Conservation (phyloP, 2,329 filamentous ascomycete genomes). For the Calonectria naviculata region DNA sequence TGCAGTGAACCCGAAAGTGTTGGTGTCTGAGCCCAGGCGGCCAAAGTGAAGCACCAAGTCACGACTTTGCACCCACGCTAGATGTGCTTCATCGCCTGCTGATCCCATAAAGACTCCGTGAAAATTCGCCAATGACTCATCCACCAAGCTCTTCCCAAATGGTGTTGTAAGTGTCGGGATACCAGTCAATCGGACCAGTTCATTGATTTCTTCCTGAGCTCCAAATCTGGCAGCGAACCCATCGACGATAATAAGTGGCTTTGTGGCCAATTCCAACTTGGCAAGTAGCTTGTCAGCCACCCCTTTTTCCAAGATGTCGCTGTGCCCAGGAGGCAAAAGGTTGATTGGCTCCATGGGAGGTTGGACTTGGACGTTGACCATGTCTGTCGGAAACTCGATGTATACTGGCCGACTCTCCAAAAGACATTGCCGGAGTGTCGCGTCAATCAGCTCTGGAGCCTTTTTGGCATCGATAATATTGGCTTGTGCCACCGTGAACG, state of each 20-base stretch:
- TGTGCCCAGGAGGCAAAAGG: background rate
- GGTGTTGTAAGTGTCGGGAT: constrained; percentile 60
- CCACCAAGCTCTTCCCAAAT: constrained; percentile 62
- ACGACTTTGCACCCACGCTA: background rate
- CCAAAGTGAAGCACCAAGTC: constrained; percentile 25
- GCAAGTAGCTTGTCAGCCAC: background rate
- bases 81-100: background rate
- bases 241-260: constrained; percentile 63
- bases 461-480: background rate
- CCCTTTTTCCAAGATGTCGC: background rate
- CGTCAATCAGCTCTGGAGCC: constrained; percentile 5
- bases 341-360: background rate
- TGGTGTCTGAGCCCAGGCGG: constrained; percentile 18
- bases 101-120: constrained; percentile 55
- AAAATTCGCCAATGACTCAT: constrained; percentile 59
- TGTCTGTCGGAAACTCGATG: constrained; percentile 13
- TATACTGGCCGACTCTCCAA: constrained; percentile 14
- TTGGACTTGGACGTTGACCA: constrained; percentile 3
- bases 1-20: constrained; percentile 21
- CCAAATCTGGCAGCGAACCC: constrained; percentile 56
- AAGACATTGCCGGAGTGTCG: background rate
- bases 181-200: constrained; percentile 53
- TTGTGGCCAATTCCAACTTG: constrained; percentile 54
- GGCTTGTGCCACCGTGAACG: constrained; percentile 61
- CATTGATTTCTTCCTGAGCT: constrained; percentile 53